Evolutionary conservation across 331 rosid species (phyloP).

Genomic region (Cydonia oblonga): DNA sequence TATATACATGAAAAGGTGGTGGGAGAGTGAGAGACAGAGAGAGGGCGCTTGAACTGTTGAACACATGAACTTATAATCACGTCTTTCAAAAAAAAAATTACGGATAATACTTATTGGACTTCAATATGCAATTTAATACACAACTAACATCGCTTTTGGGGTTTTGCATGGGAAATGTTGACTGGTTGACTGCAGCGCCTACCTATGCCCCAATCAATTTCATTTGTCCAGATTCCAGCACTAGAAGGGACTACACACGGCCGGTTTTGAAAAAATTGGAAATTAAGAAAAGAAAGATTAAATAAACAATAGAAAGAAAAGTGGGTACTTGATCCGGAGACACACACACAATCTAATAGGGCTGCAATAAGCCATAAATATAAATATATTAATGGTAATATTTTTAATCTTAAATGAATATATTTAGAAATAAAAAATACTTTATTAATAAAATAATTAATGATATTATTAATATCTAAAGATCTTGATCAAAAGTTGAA

Average conservation of each 20-base stretch:
- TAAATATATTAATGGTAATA: too few relatives aligned
- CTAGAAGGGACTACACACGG: neutral
- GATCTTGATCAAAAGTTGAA: too few relatives aligned
- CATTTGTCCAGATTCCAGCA: neutral
- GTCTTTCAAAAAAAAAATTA: neutral
- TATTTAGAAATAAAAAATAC: too few relatives aligned
- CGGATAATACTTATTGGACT: neutral
- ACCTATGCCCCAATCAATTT: neutral
- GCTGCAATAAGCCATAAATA: too few relatives aligned
- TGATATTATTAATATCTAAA: too few relatives aligned
- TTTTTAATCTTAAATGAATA: too few relatives aligned
- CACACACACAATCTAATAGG: too few relatives aligned
- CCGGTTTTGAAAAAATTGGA: neutral
- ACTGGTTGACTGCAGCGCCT: neutral
- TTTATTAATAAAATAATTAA: too few relatives aligned
- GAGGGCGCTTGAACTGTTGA: neutral
- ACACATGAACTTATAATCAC: neutral
- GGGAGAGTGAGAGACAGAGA: too few relatives aligned
- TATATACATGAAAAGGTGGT: too few relatives aligned
- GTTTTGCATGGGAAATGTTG: slow-evolving; percentile 9
- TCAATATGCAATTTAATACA: neutral
- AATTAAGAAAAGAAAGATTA: neutral
- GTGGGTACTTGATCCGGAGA: neutral
- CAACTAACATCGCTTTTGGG: neutral
- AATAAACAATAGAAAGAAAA: neutral